Evolutionary conservation across 352 stramenopile genomes (phyloP).

Genomic region (Phytophthora europaea): DNA sequence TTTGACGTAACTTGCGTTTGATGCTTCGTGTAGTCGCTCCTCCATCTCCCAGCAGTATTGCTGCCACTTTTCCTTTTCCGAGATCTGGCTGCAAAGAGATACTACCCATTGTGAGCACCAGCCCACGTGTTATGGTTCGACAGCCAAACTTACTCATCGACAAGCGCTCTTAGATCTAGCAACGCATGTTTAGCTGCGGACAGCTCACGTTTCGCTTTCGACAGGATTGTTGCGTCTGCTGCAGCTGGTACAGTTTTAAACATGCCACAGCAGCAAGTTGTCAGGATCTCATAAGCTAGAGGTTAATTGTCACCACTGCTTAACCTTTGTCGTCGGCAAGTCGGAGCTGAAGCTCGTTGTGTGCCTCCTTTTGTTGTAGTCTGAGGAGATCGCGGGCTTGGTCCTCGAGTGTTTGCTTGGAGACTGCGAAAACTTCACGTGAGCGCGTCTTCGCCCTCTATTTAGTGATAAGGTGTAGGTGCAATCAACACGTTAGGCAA

Average conservation of each 20-base stretch:
- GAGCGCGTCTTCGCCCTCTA: conserved; percentile 62
- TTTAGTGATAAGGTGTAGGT: neutral
- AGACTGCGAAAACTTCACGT: conserved; percentile 63
- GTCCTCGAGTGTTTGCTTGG: conserved; percentile 51
- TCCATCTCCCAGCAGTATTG: conserved; percentile 83
- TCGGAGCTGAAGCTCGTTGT: conserved; percentile 41
- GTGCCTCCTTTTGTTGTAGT: conserved; percentile 44
- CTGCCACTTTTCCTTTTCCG: conserved; percentile 83
- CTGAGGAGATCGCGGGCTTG: conserved; percentile 55
- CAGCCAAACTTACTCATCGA: conserved; percentile 63
- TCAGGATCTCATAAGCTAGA: neutral
- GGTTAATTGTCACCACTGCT: neutral
- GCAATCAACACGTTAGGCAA: neutral
- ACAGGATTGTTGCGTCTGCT: conserved; percentile 29
- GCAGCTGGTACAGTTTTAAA: conserved; percentile 21
- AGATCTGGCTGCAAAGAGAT: conserved; percentile 57
- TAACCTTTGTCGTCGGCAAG: conserved; percentile 47
- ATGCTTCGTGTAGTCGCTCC: conserved; percentile 65
- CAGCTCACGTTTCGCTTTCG: conserved; percentile 46
- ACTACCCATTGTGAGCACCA: neutral
- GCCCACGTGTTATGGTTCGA: neutral
- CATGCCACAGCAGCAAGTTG: neutral
- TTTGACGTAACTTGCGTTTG: conserved; percentile 63
- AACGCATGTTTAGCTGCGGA: conserved; percentile 43
- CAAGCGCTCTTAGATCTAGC: conserved; percentile 61